These are phyloP conservation scores for Zizania palustris DNA, from an alignment of 202 grass and related monocot species.

Conservation along the genomic window DNA sequence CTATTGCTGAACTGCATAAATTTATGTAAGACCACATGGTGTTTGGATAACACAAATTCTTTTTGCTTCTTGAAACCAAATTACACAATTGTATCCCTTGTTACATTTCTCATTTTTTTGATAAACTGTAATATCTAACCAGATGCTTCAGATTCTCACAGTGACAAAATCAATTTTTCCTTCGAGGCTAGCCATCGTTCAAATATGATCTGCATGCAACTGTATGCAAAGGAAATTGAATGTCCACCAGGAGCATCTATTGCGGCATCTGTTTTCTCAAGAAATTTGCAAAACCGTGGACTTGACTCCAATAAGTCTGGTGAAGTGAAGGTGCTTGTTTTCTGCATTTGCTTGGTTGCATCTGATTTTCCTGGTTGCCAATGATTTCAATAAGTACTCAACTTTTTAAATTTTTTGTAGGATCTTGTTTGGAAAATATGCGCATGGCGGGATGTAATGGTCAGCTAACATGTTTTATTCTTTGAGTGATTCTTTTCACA, in stretches of 20 bases:
- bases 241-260: conserved; percentile 74
- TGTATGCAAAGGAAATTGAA: conserved; percentile 88
- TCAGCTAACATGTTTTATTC: conserved; percentile 51
- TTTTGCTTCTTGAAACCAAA: conserved; percentile 6
- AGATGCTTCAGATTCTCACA: conserved; percentile 68
- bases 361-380: conserved; percentile 19
- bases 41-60: conserved; percentile 11
- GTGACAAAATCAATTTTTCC: conserved; percentile 78
- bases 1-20: neutral
- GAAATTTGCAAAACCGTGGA: conserved; percentile 67
- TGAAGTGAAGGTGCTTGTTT: conserved; percentile 78
- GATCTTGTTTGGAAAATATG: conserved; percentile 94
- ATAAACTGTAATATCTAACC: conserved; percentile 59
- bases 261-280: conserved; percentile 80
- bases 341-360: conserved; percentile 39
- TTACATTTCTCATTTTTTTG: conserved; percentile 43
- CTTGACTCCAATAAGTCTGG: conserved; percentile 59
- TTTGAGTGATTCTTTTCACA: conserved; percentile 3
- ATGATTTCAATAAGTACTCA: conserved; percentile 13
- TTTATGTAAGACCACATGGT: neutral
- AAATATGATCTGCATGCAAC: conserved; percentile 89
- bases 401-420: conserved; percentile 52
- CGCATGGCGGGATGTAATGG: conserved; percentile 98
- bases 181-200: conserved; percentile 81
- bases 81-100: conserved; percentile 6